phyloP scores from a whole-genome alignment of 768 basidiomycete species.

The Mycena maculata region DNA sequence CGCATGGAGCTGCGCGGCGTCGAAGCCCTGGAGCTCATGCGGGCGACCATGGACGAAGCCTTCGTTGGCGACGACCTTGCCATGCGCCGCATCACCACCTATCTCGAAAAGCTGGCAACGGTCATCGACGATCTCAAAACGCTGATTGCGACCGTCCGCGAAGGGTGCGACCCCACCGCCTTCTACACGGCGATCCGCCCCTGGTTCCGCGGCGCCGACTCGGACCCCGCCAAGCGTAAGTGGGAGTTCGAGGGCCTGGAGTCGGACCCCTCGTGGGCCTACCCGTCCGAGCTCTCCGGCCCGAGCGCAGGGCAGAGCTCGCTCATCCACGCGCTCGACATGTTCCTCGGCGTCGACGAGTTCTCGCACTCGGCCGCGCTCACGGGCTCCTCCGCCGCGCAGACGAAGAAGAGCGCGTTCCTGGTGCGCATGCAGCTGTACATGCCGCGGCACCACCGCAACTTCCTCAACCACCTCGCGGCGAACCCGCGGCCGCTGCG shows the following conservation, averaged over 20 bases:
- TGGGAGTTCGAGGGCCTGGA: slow-evolving; percentile 75
- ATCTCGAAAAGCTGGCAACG: slow-evolving; percentile 69
- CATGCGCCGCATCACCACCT: slow-evolving; percentile 69
- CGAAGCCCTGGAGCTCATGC: slow-evolving; percentile 87
- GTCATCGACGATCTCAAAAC: slow-evolving; percentile 73
- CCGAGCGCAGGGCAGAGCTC: slow-evolving; percentile 88
- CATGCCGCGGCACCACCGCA: slow-evolving; percentile 85
- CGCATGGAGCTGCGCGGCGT: slow-evolving; percentile 90
- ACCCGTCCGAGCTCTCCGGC: slow-evolving; percentile 73
- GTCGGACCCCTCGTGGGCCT: slow-evolving; percentile 52
- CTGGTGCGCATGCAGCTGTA: slow-evolving; percentile 81
- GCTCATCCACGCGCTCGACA: slow-evolving; percentile 77
- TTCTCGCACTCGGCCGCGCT: slow-evolving; percentile 46
- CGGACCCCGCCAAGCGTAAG: slow-evolving; percentile 52
- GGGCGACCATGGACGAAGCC: slow-evolving; percentile 85
- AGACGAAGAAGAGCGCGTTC: slow-evolving; percentile 54
- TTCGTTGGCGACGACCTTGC: slow-evolving; percentile 82
- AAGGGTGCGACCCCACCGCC: slow-evolving; percentile 76
- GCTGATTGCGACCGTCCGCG: slow-evolving; percentile 72
- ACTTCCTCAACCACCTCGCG: slow-evolving; percentile 78
- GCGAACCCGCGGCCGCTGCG: slow-evolving; percentile 71
- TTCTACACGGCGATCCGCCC: slow-evolving; percentile 82
- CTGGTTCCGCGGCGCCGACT: slow-evolving; percentile 83
- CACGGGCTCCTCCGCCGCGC: slow-evolving; percentile 35
- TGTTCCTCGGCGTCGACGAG: slow-evolving; percentile 78